Evolutionary conservation across 495 filamentous ascomycete genomes (phyloP), one percentile per base, ranked within the genome.

Genomic region (Aspergillus sclerotioniger): DNA sequence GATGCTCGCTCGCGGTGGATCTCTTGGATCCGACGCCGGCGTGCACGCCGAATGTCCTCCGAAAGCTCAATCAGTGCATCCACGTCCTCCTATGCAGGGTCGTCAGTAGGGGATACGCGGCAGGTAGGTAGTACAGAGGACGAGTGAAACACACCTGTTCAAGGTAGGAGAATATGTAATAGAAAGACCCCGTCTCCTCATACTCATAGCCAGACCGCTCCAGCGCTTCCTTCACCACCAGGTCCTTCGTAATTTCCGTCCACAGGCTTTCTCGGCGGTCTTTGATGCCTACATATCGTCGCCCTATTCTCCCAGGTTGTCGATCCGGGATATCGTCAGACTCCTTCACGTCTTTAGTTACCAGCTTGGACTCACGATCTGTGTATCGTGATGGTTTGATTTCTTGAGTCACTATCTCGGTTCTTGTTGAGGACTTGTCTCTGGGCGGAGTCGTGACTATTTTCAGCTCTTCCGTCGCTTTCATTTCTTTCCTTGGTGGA

Each of bases 221-320:
- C 61, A 98, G 90, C 0, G 94, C 95, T 67, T 98, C 93, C 54
- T 84, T 83, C 39, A 87, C 81, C 12, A 98, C 91, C 48, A 98
- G 71, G 62, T 96, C 91, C 75, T 96, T 97, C 8, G 92, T 96
- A 63, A 98, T 92, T 69, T 98, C 94, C 0, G 94, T 98, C 95
- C 95, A 98, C 71, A 96, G 87, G 57, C 89, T 84, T 48, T 84
- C 86, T 52, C 81, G 69, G 17, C 63, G 66, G 32, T 72, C 64
- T 37, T 77, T 75, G 54, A 71, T 53, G 1, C 64, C 73, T n/a
- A 68, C 62, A 19, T 78, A 76, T 20, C 76, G 66, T 31, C 75
- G 72, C 25, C 65, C 75, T n/a, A 74, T 66, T 13, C 72, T 62
- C 54, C 57, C 76, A 61, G 44, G 71, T 55, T 43, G 60, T 69